phyloP scores from a whole-genome alignment of 192 early-diverging fungal genomes.

The Coemansia sp. region DNA sequence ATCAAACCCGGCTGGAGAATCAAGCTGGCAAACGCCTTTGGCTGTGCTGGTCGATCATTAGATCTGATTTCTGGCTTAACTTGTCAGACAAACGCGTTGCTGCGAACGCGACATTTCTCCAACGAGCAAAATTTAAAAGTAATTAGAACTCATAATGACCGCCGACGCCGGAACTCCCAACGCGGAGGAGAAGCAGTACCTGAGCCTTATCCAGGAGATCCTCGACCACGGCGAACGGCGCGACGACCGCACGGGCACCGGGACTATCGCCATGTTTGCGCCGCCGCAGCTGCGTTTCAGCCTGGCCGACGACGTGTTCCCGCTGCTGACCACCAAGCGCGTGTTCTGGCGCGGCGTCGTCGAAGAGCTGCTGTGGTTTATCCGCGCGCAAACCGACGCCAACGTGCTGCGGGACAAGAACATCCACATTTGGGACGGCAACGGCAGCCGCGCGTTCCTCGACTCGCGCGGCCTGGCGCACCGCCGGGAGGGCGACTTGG shows the following conservation, averaged over 20 bases:
- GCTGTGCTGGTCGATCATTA: too few relatives aligned
- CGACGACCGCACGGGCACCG: slow-evolving; percentile 87
- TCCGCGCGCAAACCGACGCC: slow-evolving; percentile 83
- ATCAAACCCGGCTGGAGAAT: too few relatives aligned
- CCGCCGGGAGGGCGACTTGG: slow-evolving; percentile 81
- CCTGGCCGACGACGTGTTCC: slow-evolving; percentile 69
- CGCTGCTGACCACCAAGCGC: slow-evolving; percentile 92
- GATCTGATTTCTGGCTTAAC: too few relatives aligned
- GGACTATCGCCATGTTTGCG: slow-evolving; percentile 76
- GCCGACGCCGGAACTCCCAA: slow-evolving; percentile 7
- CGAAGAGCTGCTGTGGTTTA: slow-evolving; percentile 96
- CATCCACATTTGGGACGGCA: slow-evolving; percentile 83
- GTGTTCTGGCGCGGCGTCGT: slow-evolving; percentile 86
- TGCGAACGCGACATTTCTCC: not conserved
- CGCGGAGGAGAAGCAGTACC: slow-evolving; percentile 83
- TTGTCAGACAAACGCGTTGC: too few relatives aligned
- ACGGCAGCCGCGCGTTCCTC: slow-evolving; percentile 86
- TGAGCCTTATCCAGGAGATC: slow-evolving; percentile 68
- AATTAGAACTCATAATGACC: slow-evolving; percentile 7
- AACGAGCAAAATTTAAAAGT: not conserved
- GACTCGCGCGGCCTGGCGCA: slow-evolving; percentile 74
- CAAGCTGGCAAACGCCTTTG: too few relatives aligned
- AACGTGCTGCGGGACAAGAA: slow-evolving; percentile 69
- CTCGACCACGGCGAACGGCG: slow-evolving; percentile 69
- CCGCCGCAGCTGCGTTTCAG: slow-evolving; percentile 84